These are phyloP conservation scores for Quercus phellos DNA, from an alignment of 331 rosid genomes.

Conservation along the genomic window DNA sequence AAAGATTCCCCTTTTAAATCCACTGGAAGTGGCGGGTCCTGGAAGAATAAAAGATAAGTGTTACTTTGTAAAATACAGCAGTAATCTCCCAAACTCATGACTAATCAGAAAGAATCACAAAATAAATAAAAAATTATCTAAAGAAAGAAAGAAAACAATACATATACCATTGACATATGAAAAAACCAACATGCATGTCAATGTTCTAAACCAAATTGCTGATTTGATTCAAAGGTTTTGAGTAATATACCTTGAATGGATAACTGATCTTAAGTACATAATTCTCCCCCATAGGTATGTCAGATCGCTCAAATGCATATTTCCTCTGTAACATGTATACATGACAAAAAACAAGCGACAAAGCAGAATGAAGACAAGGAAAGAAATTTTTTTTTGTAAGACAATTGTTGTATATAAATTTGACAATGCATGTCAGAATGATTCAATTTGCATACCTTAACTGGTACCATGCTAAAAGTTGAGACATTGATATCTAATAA, in stretches of 20 bases:
- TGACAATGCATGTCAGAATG: conserved; percentile 4
- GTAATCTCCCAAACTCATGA: background rate
- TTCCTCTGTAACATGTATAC: conserved; percentile 55
- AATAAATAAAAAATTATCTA: background rate
- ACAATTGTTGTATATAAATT: conserved; percentile 2
- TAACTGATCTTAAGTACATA: conserved; percentile 81
- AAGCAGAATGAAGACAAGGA: background rate
- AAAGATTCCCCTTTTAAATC: conserved; percentile 74
- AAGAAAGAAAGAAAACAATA: background rate
- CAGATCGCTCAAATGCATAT: conserved; percentile 80
- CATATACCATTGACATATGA: background rate
- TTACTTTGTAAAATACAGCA: background rate
- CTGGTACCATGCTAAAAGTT: conserved; percentile 74
- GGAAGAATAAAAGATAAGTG: conserved; percentile 15
- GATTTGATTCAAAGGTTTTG: conserved; percentile 11
- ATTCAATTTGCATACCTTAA: conserved; percentile 60
- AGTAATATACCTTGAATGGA: conserved; percentile 69
- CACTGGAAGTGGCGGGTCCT: conserved; percentile 74
- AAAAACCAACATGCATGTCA: conserved; percentile 9
- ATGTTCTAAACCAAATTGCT: conserved; percentile 3
- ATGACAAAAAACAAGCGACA: conserved; percentile 10
- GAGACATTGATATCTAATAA: conserved; percentile 64
- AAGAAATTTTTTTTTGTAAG: background rate
- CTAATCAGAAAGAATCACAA: conserved; percentile 1
- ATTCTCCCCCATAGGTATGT: conserved; percentile 78